Conservation (phyloP, 202 grass and related monocot genomes). For the Bolboschoenoplectus hybrid region DNA sequence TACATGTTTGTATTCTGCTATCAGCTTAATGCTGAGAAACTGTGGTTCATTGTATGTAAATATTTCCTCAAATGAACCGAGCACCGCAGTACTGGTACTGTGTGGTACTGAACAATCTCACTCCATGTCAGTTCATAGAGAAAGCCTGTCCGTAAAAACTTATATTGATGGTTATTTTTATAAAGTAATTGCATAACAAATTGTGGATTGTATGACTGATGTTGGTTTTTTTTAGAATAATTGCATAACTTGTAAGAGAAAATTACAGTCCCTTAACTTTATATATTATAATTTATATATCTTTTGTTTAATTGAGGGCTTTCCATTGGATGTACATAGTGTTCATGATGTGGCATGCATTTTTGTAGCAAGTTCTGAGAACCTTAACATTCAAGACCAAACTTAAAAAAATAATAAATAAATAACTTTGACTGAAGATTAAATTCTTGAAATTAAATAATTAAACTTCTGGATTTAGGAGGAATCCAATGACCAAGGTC, state of each 20-base stretch:
- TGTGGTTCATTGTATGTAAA: neutral
- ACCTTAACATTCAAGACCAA: neutral
- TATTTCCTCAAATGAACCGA: neutral
- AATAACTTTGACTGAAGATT: neutral
- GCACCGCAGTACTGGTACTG: neutral
- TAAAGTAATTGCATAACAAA: slow-evolving; percentile 1
- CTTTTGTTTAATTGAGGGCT: neutral
- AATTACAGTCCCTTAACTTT: neutral
- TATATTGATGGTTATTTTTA: neutral
- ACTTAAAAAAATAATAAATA: neutral
- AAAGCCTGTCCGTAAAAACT: neutral
- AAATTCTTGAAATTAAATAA: neutral
- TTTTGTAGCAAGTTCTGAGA: neutral
- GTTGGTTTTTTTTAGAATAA: neutral
- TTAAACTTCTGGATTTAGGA: neutral
- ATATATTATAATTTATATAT: neutral
- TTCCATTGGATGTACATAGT: neutral
- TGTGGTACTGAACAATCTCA: slow-evolving; percentile 6
- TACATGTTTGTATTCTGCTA: neutral
- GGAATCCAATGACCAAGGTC: neutral
- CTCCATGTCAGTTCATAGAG: neutral
- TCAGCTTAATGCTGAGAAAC: neutral
- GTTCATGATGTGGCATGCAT: neutral
- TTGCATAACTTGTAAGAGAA: neutral
- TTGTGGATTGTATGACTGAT: neutral